Evolutionary conservation across 306 rosid genomes (phyloP).

Genomic region (Potentilla sterilis): DNA sequence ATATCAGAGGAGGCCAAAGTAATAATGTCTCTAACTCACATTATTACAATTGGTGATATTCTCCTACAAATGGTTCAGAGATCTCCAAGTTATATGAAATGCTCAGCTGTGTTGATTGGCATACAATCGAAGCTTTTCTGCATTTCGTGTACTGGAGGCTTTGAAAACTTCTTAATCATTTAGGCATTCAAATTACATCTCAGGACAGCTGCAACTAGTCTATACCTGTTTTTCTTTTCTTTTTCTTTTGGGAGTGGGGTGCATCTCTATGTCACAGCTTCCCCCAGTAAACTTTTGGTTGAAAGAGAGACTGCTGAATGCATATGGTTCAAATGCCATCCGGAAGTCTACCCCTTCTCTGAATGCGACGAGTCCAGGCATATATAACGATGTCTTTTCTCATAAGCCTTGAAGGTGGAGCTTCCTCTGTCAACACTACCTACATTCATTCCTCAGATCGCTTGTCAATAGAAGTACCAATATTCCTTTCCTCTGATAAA

Average conservation of each 20-base stretch:
- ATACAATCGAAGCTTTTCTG: neutral
- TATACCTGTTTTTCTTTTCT: neutral
- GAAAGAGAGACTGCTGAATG: neutral
- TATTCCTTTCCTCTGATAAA: neutral
- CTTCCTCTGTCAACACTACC: constrained; percentile 30
- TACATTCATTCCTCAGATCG: neutral
- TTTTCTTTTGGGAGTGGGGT: neutral
- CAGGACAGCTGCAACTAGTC: neutral
- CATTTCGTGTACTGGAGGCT: constrained; percentile 26
- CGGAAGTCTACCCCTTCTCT: neutral
- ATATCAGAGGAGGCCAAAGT: constrained; percentile 2
- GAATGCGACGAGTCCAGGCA: neutral
- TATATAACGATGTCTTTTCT: neutral
- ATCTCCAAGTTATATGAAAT: constrained; percentile 9
- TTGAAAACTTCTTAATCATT: neutral
- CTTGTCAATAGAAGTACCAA: neutral
- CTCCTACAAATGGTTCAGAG: constrained; percentile 3
- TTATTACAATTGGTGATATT: neutral
- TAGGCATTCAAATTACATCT: neutral
- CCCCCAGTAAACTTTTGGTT: neutral
- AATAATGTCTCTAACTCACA: neutral
- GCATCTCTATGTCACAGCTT: neutral
- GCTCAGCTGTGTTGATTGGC: neutral
- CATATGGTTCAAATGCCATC: neutral
- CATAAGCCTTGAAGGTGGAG: constrained; percentile 10